Base-by-base conservation (phyloP, 306 rosid genomes). In the Dalbergia cochinchinensis region DNA sequence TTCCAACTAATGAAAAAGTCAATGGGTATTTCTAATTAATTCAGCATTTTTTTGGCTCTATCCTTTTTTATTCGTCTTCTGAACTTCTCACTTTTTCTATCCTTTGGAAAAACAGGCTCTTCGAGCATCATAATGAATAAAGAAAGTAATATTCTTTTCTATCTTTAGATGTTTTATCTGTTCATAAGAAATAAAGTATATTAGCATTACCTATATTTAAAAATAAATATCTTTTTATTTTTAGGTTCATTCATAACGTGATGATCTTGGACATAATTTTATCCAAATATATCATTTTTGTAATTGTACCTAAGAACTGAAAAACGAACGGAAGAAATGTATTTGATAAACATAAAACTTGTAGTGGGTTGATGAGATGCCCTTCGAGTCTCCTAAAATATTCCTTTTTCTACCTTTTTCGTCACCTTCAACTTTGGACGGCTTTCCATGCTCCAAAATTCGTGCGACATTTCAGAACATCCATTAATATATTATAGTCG, bases 401-500 rank as follows among this genome's bases (percentile, higher is more conserved):
- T 88, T 88, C 92, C 77, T 85, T 72, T 83, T n/a, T 62, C 73
- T 26, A 26, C 31, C 31, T 26, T 26, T 26, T 26, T 26, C 31
- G 1, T 26, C 2, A 1, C 31, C 31, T 42, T 69, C 65, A 73
- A 80, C 71, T 85, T 80, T 69, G 65, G 80, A 81, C 85, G 76
- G 84, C 77, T 82, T 76, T 83, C 76, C 83, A 71, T 78, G 83
- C 80, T 85, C 87, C n/a, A n/a, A 87, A 79, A 80, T 80, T 78
- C 83, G 69, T 44, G 74, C 81, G 80, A 65, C 84, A 83, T 7
- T 6, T 39, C 61, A n/a, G n/a, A n/a, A n/a, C 80, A 53, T 45
- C 78, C 71, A 68, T 78, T 70, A 68, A n/a, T n/a, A 79, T 71
- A n/a, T 47, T 80, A 33, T 45, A 69, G 80, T 74, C 78, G 87